Base-by-base conservation (phyloP, 164 flowering plant genomes). In the Berberis vulgaris region DNA sequence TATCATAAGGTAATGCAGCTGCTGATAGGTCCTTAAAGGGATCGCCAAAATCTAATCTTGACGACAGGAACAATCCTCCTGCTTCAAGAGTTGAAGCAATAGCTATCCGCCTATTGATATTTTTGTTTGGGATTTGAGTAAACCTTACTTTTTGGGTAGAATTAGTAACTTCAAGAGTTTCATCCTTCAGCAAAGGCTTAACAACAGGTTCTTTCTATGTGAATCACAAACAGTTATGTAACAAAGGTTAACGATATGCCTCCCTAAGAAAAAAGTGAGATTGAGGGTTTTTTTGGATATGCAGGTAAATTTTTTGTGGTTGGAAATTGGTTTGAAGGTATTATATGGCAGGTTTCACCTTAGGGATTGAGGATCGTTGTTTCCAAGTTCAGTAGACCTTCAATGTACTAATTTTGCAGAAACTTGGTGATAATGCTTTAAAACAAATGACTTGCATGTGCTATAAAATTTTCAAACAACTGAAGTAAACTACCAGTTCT, bases 1-100 rank as follows among this genome's bases (percentile, higher is more conserved):
- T 78, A 72, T 89, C 96, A 74, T 88, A 93, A 54, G 98, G 91
- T 57, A 88, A 59, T 10, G 97, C 97, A 40, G 81, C 74, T 60
- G 84, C 86, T 55, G 97, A 67, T 3, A 93, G 71, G 76, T 92
- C 98, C 77, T 82, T 84, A 77, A 92, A 76, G 62, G 98, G 88
- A 75, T 85, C 83, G 68, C 98, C 98, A 65, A 92, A 82, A 69
- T 92, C 98, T 45, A 89, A 69, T 63, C 92, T 72, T 12, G 74
- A 1, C 1, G 85, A 82, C 41, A 81, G 65, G 80, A 87, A 93
- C 47, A 93, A 78, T 44, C 88, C 97, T 7, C 85, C 67, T 0
- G 96, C 96, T n/a, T 70, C 89, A 68, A 84, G 69, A 2, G 75
- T 54, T 13, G 97, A 85, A 62, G 68, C 81, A 57, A 80, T 45